Evolutionary conservation across 495 filamentous ascomycete genomes (phyloP), one percentile per base, ranked within the genome.

Genomic region (Pyrenopolyporus hunteri): DNA sequence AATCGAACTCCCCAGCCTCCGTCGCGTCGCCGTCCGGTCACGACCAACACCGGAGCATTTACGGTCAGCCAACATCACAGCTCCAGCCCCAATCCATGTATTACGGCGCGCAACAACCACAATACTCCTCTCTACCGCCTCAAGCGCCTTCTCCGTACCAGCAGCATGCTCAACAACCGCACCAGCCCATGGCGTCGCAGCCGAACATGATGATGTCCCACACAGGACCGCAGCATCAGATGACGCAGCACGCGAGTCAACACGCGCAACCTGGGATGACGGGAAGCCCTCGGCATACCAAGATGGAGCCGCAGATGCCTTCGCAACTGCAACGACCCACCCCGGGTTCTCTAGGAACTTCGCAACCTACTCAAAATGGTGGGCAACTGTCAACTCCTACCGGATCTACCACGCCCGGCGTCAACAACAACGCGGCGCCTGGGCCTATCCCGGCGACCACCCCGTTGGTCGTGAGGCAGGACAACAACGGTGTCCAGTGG

Each of bases 391-490:
- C 76, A 76, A 87, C 68, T 70, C 76, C 78, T 10, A 71, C 75
- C 1, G 76, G 71, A 14, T 72, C 76, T 2, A 33, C 73, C 0
- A 67, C 66, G 1, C 69, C 69, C 1, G 66, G 83, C 2, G 89
- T 91, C 39, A 96, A 94, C 55, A 85, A 89, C 9, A 97, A 90
- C 67, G 92, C 94, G 11, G 94, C 94, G 17, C 94, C 94, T n/a
- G 94, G 94, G 8, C 94, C 94, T 0, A 98, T 98, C 70, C 94
- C 94, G n/a, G 94, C 94, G 1, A 98, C 94, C 9, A 98, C 94
- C 0, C 94, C 94, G 0, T 78, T 96, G 3, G 93, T 98, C 5
- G 94, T 98, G 31, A 82, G 93, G 57, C 93, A 98, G 73, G 94
- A 98, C 68, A 89, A 90, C 67, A 97, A 96, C 63, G 94, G 94